Evolutionary conservation across 345 rosid genomes (phyloP).

Genomic region (Brassica cretica): DNA sequence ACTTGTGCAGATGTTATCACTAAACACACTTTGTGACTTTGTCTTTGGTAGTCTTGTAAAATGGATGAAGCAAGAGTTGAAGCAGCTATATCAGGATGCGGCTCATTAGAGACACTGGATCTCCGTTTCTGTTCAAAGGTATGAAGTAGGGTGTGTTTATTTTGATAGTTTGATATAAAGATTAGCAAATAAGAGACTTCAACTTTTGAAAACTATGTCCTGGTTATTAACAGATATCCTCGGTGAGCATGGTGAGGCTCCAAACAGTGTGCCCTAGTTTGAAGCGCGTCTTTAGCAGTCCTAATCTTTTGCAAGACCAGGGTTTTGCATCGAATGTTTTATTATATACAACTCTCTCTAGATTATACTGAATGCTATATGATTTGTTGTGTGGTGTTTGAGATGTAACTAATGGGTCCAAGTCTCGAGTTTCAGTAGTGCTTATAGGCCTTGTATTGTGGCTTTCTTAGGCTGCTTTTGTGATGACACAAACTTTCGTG

Average conservation of each 20-base stretch:
- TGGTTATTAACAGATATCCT: conserved; percentile 53
- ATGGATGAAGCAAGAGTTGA: conserved; percentile 72
- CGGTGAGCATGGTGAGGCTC: conserved; percentile 65
- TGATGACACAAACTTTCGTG: neutral
- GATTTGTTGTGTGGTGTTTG: neutral
- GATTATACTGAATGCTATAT: neutral
- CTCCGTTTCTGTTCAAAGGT: conserved; percentile 93
- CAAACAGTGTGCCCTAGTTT: conserved; percentile 68
- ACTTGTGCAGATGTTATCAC: neutral
- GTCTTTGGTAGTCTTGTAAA: conserved; percentile 62
- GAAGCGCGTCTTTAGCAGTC: conserved; percentile 69
- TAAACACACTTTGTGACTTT: conserved; percentile 22
- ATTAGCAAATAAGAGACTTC: neutral
- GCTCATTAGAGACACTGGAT: conserved; percentile 86
- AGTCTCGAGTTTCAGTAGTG: too few species aligned
- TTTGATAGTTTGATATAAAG: conserved; percentile 7
- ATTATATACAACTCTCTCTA: conserved; percentile 11
- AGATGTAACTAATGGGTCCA: neutral
- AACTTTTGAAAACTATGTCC: neutral
- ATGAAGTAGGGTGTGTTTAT: conserved; percentile 21
- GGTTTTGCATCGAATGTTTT: conserved; percentile 18
- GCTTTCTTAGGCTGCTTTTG: neutral
- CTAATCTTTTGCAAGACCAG: conserved; percentile 35
- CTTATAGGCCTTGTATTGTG: too few species aligned
- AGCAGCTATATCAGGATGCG: conserved; percentile 75